Evolutionary conservation across 2,329 filamentous ascomycete genomes (phyloP).

Genomic region (Periconia macrospinosa): DNA sequence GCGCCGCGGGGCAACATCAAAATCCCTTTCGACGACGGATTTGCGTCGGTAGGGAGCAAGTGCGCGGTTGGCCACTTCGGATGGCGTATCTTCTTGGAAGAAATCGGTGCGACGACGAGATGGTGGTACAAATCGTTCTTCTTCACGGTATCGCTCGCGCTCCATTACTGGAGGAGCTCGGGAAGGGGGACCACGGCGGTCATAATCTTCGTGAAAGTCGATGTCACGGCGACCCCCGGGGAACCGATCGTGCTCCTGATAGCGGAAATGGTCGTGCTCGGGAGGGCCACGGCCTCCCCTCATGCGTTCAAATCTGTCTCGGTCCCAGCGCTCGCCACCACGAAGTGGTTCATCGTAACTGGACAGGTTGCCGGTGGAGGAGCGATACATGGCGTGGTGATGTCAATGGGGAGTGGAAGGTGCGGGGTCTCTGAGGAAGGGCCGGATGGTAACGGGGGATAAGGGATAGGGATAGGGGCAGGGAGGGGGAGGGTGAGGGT

Average conservation of each 20-base stretch:
- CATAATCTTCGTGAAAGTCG: slow-evolving; percentile 46
- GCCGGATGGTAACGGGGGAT: slow-evolving; percentile 5
- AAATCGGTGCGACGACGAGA: slow-evolving; percentile 47
- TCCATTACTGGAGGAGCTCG: slow-evolving; percentile 39
- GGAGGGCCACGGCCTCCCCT: slow-evolving; percentile 16
- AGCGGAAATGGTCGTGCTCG: slow-evolving; percentile 43
- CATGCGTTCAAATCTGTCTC: slow-evolving; percentile 54
- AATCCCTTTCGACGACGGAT: slow-evolving; percentile 59
- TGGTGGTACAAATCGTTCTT: slow-evolving; percentile 51
- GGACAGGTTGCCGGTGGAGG: slow-evolving; percentile 48
- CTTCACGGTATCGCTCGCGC: slow-evolving; percentile 58
- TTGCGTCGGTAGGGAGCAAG: slow-evolving; percentile 62
- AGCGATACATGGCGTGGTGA: slow-evolving; percentile 36
- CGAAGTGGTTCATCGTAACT: slow-evolving; percentile 45
- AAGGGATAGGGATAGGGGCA: neutral
- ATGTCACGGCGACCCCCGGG: slow-evolving; percentile 46
- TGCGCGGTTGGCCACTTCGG: slow-evolving; percentile 53
- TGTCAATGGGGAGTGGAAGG: slow-evolving; percentile 11
- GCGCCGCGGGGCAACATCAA: slow-evolving; percentile 56
- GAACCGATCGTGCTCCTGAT: slow-evolving; percentile 49
- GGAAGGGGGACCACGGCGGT: slow-evolving; percentile 40
- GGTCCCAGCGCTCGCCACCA: slow-evolving; percentile 50
- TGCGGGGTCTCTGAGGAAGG: slow-evolving; percentile 22
- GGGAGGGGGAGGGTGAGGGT: neutral
- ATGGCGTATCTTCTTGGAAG: slow-evolving; percentile 51